Percentiles rank a stretch among this genome's conserved stretches.
Evolutionary conservation across 306 rosid genomes (phyloP).

Genomic region (Malus asiatica): DNA sequence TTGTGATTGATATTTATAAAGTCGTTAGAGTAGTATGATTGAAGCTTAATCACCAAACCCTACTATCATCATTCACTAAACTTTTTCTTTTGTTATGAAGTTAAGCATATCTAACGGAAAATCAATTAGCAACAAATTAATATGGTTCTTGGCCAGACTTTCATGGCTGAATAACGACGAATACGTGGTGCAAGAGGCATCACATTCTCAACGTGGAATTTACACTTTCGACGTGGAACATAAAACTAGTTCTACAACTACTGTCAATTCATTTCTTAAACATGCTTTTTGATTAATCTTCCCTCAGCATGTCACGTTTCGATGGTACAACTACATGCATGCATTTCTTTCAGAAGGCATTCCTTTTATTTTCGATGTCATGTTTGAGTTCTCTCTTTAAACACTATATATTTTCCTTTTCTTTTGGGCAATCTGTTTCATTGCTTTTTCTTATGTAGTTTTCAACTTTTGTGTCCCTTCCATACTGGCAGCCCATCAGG

Average conservation of each 20-base stretch:
- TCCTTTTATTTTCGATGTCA: slow-evolving; percentile 12
- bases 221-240: neutral
- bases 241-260: too few relatives aligned
- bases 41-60: neutral
- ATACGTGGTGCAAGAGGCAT: neutral
- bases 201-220: too few relatives aligned
- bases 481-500: neutral
- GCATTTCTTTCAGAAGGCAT: neutral
- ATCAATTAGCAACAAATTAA: neutral
- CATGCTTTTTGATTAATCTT: neutral
- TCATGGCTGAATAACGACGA: neutral
- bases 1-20: neutral
- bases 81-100: neutral
- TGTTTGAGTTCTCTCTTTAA: neutral
- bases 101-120: neutral
- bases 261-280: too few relatives aligned
- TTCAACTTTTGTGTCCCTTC: neutral
- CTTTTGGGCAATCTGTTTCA: slow-evolving; percentile 3
- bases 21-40: neutral
- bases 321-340: neutral
- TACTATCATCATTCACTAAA: neutral
- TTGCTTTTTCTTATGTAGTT: neutral
- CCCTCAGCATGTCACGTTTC: neutral
- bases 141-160: neutral
- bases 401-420: neutral